Percentiles rank a stretch among this genome's conserved stretches.
Conservation (phyloP, 768 basidiomycete species). For the Daedalea quercina region DNA sequence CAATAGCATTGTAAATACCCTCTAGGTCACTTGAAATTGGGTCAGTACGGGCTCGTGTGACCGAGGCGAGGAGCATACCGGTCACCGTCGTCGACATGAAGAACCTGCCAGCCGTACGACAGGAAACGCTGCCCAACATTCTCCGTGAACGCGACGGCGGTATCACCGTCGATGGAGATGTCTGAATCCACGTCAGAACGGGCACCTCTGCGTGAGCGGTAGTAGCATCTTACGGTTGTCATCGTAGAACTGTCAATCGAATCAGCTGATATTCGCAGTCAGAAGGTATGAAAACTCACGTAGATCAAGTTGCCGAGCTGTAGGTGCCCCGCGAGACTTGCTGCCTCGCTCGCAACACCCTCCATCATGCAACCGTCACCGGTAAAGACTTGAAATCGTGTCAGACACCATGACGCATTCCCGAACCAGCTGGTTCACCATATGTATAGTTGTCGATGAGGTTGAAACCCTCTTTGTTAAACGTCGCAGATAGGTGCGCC, state of each 20-base stretch:
- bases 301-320: conserved; percentile 91
- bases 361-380: conserved; percentile 98
- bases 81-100: conserved; percentile 78
- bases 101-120: conserved; percentile 92
- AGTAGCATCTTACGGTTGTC: conserved; percentile 71
- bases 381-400: conserved; percentile 55
- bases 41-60: not conserved
- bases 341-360: conserved; percentile 90
- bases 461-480: conserved; percentile 80
- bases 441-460: conserved; percentile 87
- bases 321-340: conserved; percentile 89
- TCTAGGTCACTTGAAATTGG: conserved; percentile 53
- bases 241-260: conserved; percentile 66
- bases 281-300: conserved; percentile 38
- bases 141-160: conserved; percentile 89
- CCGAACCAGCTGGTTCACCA: conserved; percentile 34
- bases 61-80: conserved; percentile 33
- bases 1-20: conserved; percentile 73
- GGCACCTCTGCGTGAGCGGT: not conserved
- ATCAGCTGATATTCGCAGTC: conserved; percentile 8
- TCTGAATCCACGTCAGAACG: conserved; percentile 37
- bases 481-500: conserved; percentile 83
- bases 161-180: conserved; percentile 96
- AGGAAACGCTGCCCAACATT: conserved; percentile 84
- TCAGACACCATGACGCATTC: not conserved